Evolutionary conservation across 352 stramenopile genomes (phyloP), one percentile per base, ranked within the genome.

Genomic region (Globisporangium lucens): DNA sequence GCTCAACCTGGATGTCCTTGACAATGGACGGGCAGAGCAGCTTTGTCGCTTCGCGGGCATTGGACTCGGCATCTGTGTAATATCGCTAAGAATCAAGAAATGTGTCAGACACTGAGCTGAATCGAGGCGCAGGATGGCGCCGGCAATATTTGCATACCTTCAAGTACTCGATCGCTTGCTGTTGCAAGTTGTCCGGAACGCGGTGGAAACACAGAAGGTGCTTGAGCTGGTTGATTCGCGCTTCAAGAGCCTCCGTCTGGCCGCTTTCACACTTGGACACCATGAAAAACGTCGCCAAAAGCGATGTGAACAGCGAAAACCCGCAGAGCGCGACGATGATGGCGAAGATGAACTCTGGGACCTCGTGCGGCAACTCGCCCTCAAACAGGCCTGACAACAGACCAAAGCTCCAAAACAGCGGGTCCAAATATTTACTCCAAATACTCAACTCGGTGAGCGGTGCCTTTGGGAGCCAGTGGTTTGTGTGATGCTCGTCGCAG

Each of bases 11-110:
- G 33, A 93, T 83, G 36, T 93, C 85, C 58, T 89, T 89, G 0
- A 76, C 77, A 56, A 93, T 90, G 0, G 85, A 93, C 3, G 85
- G 83, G 67, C 85, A 93, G 0, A 93, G 63, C 3, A 91, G 49
- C 57, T 87, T 82, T 7, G 87, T 75, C 0, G 85, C 82, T 64
- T 83, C 75, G 3, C 83, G 82, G 63, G 90, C 82, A 57, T 89
- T 89, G 17, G 78, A 85, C 49, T 93, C 85, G 1, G 79, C 75
- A 33, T 89, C 79, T 0, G 83, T 90, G 71, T 91, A 87, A 52
- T 89, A 82, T 5, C 83, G 75, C 68, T 66, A 22, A 27, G 9
- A 41, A 27, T 20, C 22, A 60, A 30, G 17, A 49, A 46, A 46
- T 20, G 3, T 20, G 38, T 46, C 38, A 46, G 38, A 4, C 4